These are phyloP conservation scores for Immersiporthe knoxdaviesiana DNA, from an alignment of 2,329 filamentous ascomycete species.

Conservation along the genomic window DNA sequence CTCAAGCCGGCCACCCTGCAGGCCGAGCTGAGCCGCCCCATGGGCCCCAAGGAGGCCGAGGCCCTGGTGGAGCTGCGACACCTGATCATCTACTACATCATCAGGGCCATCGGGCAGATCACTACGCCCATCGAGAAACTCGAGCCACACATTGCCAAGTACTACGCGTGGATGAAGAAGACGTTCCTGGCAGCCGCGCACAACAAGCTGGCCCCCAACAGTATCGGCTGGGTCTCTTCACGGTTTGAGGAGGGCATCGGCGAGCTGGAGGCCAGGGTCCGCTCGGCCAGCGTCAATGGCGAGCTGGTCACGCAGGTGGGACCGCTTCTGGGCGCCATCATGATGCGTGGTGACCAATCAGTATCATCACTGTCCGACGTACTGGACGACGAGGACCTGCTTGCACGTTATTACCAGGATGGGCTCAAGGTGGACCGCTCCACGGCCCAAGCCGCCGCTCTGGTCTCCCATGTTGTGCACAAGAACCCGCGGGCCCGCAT, in stretches of 20 bases:
- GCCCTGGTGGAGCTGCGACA: conserved; percentile 14
- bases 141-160: conserved; percentile 7
- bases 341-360: conserved; percentile 39
- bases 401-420: conserved; percentile 40
- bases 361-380: conserved; percentile 37
- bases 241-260: conserved; percentile 6
- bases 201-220: conserved; percentile 2
- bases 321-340: conserved; percentile 37
- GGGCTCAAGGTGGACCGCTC: conserved; percentile 33
- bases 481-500: conserved; percentile 32
- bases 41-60: neutral
- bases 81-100: conserved; percentile 24
- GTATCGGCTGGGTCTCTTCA: conserved; percentile 14
- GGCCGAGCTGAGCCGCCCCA: neutral
- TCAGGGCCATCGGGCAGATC: neutral
- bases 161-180: conserved; percentile 16
- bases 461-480: conserved; percentile 33
- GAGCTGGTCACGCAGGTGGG: conserved; percentile 38
- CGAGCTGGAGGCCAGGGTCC: conserved; percentile 24
- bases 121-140: neutral
- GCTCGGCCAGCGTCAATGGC: conserved; percentile 34
- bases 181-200: conserved; percentile 4
- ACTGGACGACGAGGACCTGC: conserved; percentile 38
- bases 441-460: conserved; percentile 34
- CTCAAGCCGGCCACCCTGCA: conserved; percentile 1